Evolutionary conservation across 768 basidiomycete species (phyloP), one percentile per base, ranked within the genome.

Genomic region (Phylloporus sp.): DNA sequence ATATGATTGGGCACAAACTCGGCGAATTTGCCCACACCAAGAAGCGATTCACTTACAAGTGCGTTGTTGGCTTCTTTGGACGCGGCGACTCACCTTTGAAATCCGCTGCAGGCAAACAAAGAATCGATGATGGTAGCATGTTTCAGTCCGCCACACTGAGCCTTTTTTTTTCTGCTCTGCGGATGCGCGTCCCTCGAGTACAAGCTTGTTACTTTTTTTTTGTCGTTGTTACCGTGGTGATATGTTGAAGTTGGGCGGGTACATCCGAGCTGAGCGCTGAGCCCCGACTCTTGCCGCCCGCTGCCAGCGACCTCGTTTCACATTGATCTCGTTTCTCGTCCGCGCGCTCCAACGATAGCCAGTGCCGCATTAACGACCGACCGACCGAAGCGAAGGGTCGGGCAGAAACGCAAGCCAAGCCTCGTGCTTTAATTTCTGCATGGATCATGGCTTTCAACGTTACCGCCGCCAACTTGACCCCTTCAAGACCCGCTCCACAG

Each of bases 1-100:
- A 97, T 66, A 98, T 98, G 95, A 91, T 99, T 2, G 95, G 95
- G 0, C 94, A 99, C 66, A 99, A 99, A 66, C 69, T 98, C 42
- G 95, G 95, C 43, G 93, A 97, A 73, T 97, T 98, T 66, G 72
- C 91, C 32, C 80, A 84, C 55, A 97, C 94, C 28, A 84, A 86
- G 71, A 93, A 91, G 67, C 79, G 79, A 44, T 94, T 93, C 66
- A 78, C 73, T 26, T 92, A 83, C 72, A 87, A 63, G 89, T 82
- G 31, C 37, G 45, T 50, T 39, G 20, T 34, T 11, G 15, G 6
- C 24, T 11, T 41, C 43, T 27, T 24, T 37, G 1, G 17, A 31
- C 14, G 3, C 8, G n/a, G 6, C 7, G 22, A 38, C 48, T 55
- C 35, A 47, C 24, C 11, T 41, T 44, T 43, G 37, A 28, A 22